Conservation (phyloP, 441 rosid genomes). For the Gossypium aridum region DNA sequence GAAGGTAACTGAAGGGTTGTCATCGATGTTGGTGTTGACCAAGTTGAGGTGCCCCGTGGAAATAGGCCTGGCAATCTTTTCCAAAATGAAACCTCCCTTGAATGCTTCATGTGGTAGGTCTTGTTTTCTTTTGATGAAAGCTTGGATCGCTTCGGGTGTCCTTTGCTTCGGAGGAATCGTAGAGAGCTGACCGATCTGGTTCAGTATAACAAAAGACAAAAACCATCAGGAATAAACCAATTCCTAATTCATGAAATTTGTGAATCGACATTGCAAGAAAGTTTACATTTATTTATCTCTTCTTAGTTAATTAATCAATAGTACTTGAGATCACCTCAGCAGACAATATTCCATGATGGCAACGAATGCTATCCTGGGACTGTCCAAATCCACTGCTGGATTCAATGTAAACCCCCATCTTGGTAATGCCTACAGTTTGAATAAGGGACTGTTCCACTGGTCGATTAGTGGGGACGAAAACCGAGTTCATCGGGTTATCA, state of each 20-base stretch:
- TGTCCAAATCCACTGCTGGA: constrained; percentile 92
- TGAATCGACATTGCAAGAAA: neutral
- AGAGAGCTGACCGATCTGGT: constrained; percentile 81
- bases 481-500: constrained; percentile 88
- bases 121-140: constrained; percentile 45
- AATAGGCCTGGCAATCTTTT: constrained; percentile 66
- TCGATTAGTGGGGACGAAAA: constrained; percentile 62
- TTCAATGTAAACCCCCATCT: constrained; percentile 83
- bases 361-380: constrained; percentile 63
- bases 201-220: neutral
- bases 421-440: constrained; percentile 87
- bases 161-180: constrained; percentile 71
- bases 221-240: neutral
- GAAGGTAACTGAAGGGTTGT: constrained; percentile 83
- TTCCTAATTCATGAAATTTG: neutral
- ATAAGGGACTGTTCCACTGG: constrained; percentile 67
- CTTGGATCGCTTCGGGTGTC: constrained; percentile 52
- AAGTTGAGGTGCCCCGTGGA: constrained; percentile 68
- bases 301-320: neutral
- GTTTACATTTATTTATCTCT: neutral
- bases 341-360: constrained; percentile 76
- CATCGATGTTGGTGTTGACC: constrained; percentile 58
- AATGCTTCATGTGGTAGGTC: constrained; percentile 68
- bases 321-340: constrained; percentile 50
- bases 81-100: constrained; percentile 87